Evolutionary conservation across 2,329 filamentous ascomycete species (phyloP).

Genomic region (Proliferodiscus dingleyae): DNA sequence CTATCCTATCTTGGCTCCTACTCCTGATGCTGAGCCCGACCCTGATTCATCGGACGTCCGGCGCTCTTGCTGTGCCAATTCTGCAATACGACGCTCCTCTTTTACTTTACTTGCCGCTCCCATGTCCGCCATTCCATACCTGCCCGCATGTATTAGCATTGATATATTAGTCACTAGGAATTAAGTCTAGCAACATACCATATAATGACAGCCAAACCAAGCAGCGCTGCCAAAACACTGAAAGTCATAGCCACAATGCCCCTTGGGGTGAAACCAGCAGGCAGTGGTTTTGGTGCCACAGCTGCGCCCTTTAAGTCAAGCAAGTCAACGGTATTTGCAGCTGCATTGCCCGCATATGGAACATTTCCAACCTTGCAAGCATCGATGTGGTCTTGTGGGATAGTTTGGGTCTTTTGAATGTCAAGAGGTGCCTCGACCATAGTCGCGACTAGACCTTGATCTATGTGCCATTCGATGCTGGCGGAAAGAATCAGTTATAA

Average conservation of each 20-base stretch:
- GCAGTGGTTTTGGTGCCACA: constrained; percentile 21
- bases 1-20: background rate
- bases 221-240: constrained; percentile 26
- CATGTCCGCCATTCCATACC: constrained; percentile 31
- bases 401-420: constrained; percentile 37
- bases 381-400: constrained; percentile 56
- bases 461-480: constrained; percentile 74
- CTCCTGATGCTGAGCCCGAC: background rate
- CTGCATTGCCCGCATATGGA: constrained; percentile 64
- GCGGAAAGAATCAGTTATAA: constrained; percentile 34
- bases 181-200: constrained; percentile 22
- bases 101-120: constrained; percentile 22
- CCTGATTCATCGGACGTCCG: background rate
- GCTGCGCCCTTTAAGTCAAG: constrained; percentile 55
- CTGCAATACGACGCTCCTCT: constrained; percentile 21
- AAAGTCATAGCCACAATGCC: constrained; percentile 31
- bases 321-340: constrained; percentile 60
- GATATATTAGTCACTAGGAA: background rate
- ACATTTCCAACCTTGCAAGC: constrained; percentile 50
- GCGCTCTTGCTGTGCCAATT: constrained; percentile 2
- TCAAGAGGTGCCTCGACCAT: constrained; percentile 39
- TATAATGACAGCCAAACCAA: constrained; percentile 26
- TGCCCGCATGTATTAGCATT: constrained; percentile 8
- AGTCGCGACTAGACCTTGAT: constrained; percentile 60
- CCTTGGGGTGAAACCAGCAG: constrained; percentile 27